Evolutionary conservation across 1,139 yeast genomes (phyloP), one percentile per base, ranked within the genome.

Genomic region (Candida frijolesensis): DNA sequence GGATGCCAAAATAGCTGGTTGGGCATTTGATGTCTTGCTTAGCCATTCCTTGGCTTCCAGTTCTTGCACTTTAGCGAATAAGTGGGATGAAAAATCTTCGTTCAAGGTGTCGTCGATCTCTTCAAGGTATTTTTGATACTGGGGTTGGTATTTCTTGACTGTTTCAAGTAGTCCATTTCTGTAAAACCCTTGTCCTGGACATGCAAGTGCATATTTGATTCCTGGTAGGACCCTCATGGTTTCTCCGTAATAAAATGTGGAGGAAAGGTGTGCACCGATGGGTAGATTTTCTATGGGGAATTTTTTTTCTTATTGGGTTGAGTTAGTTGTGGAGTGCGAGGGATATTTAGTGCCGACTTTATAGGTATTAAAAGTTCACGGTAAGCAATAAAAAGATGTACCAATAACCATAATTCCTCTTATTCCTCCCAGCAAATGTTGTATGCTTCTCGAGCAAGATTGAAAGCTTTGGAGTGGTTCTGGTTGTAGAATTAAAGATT

Each of bases 31-130:
- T 1, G 88, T 82, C 18, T 63, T 59, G 64, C 55, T 41, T 22
- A 69, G 48, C 68, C 70, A 68, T 30, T 51, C 30, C 18, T 44
- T 44, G 2, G 54, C 53, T 41, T 48, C 46, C 5, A 10, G 12
- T 4, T 51, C 53, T 5, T 53, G 48, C 11, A 49, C 51, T 18
- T 55, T 51, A 30, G 56, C 48, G 37, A 60, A 56, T 37, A 72
- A 53, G 15, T 64, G 57, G 2, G 54, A 44, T 22, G 76, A 66
- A 61, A 80, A 85, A 5, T 75, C 69, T 16, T 70, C 76, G n/a
- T 75, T 76, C 57, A 92, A 84, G 2, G 86, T 80, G 51, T 83
- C 88, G 44, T 77, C 79, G 54, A 90, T 85, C 27, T 82, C 87
- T 11, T 69, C 64, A 5, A 72, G 18, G 58, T 51, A 47, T 7